These are phyloP conservation scores for Cladorrhinum samala DNA, from an alignment of 495 filamentous ascomycete species.

Conservation along the genomic window DNA sequence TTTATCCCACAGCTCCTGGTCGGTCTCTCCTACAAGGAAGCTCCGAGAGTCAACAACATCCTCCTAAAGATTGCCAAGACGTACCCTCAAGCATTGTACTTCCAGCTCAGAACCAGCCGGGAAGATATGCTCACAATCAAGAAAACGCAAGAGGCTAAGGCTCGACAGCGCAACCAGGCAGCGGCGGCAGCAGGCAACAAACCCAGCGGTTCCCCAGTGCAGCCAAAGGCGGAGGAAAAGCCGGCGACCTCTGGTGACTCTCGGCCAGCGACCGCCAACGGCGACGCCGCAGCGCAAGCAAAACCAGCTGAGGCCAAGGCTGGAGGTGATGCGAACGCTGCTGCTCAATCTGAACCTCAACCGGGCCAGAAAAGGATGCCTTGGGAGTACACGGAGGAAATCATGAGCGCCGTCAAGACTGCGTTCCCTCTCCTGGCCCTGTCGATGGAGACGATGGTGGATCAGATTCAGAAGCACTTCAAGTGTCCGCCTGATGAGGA, in stretches of 20 bases:
- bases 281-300: constrained; percentile 31
- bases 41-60: constrained; percentile 72
- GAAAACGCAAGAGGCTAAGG: constrained; percentile 76
- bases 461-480: constrained; percentile 97
- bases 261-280: constrained; percentile 45
- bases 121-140: constrained; percentile 92
- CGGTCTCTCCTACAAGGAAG: constrained; percentile 83
- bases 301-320: constrained; percentile 39
- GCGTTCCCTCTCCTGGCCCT: constrained; percentile 91
- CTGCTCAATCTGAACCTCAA: constrained; percentile 28
- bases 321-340: constrained; percentile 35
- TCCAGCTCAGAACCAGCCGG: constrained; percentile 84
- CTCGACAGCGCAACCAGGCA: constrained; percentile 24
- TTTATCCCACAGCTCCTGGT: constrained; percentile 95
- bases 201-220: constrained; percentile 35
- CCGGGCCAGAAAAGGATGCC: constrained; percentile 62
- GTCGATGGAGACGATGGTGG: constrained; percentile 99
- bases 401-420: constrained; percentile 88
- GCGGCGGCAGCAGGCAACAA: constrained; percentile 18
- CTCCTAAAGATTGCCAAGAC: constrained; percentile 89
- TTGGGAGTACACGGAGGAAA: constrained; percentile 95
- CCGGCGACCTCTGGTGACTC: constrained; percentile 19
- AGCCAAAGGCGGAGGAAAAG: constrained; percentile 32
- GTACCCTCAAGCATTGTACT: constrained; percentile 92
- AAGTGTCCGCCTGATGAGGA: constrained; percentile 98